These are phyloP conservation scores for Plasmodium coatneyi DNA, from an alignment of 169 alveolate genomes.

Conservation along the genomic window DNA sequence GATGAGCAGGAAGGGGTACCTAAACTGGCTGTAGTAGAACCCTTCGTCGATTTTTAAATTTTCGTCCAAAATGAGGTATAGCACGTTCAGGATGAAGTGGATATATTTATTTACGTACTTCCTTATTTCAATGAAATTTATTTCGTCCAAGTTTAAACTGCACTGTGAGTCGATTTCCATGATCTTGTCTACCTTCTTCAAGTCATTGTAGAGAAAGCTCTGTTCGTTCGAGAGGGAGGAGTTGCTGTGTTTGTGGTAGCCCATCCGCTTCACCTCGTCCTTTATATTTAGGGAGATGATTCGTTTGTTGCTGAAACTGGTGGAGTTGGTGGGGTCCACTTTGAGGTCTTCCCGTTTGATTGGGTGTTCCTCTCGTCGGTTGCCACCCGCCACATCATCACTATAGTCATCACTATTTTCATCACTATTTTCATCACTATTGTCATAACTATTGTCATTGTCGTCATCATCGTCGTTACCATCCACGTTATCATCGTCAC, in stretches of 20 bases:
- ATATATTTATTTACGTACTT: conserved; percentile 56
- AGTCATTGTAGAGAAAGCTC: conserved; percentile 40
- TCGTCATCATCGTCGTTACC: neutral
- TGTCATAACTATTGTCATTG: conserved; percentile 18
- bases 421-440: neutral
- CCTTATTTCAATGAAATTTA: conserved; percentile 39
- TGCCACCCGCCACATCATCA: neutral
- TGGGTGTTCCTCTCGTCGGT: neutral
- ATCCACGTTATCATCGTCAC: neutral
- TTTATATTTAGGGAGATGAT: conserved; percentile 30
- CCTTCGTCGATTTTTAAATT: conserved; percentile 65
- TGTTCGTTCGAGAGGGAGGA: conserved; percentile 6
- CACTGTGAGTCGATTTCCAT: conserved; percentile 67
- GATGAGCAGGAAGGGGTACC: conserved; percentile 58
- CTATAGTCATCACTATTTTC: no score
- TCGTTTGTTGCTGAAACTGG: neutral
- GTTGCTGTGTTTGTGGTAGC: neutral
- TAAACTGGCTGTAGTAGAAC: conserved; percentile 17
- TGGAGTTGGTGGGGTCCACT: neutral
- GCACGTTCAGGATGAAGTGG: conserved; percentile 30
- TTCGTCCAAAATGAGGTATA: conserved; percentile 46
- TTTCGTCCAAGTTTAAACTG: conserved; percentile 38
- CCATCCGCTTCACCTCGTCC: conserved; percentile 17
- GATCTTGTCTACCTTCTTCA: conserved; percentile 44
- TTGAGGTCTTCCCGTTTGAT: neutral